Evolutionary conservation across 1,284 basidiomycete species (phyloP).

Genomic region (Exobasidium rhododendri): DNA sequence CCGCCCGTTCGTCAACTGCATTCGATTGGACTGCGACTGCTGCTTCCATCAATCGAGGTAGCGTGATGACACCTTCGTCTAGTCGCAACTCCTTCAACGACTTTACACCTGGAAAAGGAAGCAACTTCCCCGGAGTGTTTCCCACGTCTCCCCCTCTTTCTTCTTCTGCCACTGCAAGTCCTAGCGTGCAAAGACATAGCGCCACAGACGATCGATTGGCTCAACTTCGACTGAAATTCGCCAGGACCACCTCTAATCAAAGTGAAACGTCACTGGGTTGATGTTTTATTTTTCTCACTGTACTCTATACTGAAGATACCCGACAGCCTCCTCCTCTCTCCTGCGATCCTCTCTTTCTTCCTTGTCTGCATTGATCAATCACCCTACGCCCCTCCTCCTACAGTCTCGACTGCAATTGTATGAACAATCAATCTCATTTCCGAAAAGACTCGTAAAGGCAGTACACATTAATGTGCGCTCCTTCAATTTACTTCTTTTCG

Average conservation of each 20-base stretch:
- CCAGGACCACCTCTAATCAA: constrained; percentile 4
- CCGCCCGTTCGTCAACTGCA: not conserved
- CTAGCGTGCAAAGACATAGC: constrained; percentile 1
- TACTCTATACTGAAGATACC: too few species aligned
- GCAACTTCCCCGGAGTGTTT: not conserved
- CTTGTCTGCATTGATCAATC: too few species aligned
- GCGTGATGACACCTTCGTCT: not conserved
- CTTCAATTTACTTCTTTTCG: constrained; percentile 28
- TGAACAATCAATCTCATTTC: not conserved
- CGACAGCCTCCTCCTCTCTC: not conserved
- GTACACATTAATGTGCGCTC: too few species aligned
- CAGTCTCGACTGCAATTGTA: constrained; percentile 1
- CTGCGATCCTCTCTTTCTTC: not conserved
- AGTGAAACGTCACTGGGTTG: not conserved
- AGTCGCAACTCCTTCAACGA: not conserved
- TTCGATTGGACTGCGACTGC: not conserved
- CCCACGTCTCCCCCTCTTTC: not conserved
- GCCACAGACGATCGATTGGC: constrained; percentile 44
- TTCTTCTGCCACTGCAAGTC: not conserved
- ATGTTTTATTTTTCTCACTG: too few species aligned
- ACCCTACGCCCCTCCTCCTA: too few species aligned
- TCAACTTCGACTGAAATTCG: constrained; percentile 44
- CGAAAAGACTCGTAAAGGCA: too few species aligned
- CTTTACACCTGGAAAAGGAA: not conserved
- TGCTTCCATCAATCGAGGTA: not conserved